Evolutionary conservation across 1,139 yeast species (phyloP).

Genomic region (Candida tropicalis): DNA sequence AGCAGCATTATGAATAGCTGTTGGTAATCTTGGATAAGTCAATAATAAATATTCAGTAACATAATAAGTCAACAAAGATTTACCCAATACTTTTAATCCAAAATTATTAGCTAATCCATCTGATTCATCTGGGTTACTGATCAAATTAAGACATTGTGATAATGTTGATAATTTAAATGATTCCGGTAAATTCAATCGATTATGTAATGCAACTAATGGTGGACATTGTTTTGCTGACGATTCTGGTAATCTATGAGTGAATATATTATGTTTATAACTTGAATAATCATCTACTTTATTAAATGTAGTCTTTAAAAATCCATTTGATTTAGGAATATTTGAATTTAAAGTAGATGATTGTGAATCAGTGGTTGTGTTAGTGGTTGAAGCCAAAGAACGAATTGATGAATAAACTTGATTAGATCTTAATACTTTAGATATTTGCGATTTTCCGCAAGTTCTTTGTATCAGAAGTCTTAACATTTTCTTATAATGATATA

Average conservation of each 20-base stretch:
- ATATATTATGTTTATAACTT: conserved; percentile 43
- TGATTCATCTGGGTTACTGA: conserved; percentile 25
- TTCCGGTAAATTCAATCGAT: conserved; percentile 66
- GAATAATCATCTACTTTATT: conserved; percentile 40
- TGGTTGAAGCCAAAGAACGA: not conserved
- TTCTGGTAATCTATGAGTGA: conserved; percentile 52
- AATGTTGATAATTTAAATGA: conserved; percentile 64
- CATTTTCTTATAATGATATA: not conserved
- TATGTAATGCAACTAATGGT: conserved; percentile 74
- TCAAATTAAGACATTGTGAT: conserved; percentile 71
- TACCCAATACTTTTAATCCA: conserved; percentile 83
- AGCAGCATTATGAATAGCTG: conserved; percentile 72
- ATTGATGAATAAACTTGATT: not conserved
- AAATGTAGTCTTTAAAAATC: conserved; percentile 32
- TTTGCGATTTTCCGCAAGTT: conserved; percentile 1
- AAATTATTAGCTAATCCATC: conserved; percentile 68
- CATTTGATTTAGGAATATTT: not conserved
- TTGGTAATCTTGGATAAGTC: conserved; percentile 88
- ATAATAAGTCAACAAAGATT: conserved; percentile 72
- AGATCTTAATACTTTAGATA: conserved; percentile 1
- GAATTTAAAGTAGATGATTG: not conserved
- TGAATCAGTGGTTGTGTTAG: too few species aligned
- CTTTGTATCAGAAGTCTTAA: conserved; percentile 8
- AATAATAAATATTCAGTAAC: conserved; percentile 72
- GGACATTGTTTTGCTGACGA: conserved; percentile 59